These are phyloP conservation scores for Stentor coeruleus DNA, from an alignment of 73 alveolate genomes.

Conservation along the genomic window DNA sequence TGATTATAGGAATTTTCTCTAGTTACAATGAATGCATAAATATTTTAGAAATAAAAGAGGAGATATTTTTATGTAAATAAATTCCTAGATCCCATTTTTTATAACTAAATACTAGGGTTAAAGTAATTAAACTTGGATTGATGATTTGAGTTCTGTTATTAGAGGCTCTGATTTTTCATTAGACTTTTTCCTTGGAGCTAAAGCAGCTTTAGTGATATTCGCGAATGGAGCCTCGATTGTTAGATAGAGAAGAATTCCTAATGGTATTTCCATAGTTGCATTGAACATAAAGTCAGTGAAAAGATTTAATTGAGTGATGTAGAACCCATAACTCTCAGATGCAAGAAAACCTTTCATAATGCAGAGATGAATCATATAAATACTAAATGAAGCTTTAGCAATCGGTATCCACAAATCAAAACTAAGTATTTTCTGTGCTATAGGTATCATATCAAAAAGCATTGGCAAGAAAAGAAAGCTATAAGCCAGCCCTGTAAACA, in stretches of 20 bases:
- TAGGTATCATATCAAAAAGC: neutral
- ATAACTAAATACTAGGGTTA: too few species aligned
- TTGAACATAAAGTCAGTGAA: neutral
- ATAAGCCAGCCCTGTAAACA: neutral
- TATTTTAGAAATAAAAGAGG: too few species aligned
- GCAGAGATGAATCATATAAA: neutral
- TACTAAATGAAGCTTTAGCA: neutral
- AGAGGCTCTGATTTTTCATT: too few species aligned
- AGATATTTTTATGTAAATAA: too few species aligned
- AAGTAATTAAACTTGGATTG: too few species aligned
- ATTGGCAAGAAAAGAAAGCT: neutral
- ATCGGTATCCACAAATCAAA: neutral
- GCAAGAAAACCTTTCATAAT: neutral
- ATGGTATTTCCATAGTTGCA: neutral
- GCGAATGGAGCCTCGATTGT: neutral
- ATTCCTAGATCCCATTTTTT: too few species aligned
- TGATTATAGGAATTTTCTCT: too few species aligned
- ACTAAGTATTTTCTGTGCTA: neutral
- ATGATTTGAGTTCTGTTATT: too few species aligned
- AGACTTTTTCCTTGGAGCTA: too few species aligned
- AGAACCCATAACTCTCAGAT: neutral
- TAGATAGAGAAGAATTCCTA: neutral
- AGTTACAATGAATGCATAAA: too few species aligned
- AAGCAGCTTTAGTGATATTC: too few species aligned
- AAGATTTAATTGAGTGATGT: neutral